A percentile compares a stretch with the other conserved stretches of the same genome.
These are phyloP conservation scores for Scenedesmus sp. DNA, from an alignment of 163 green algal species.

Conservation along the genomic window DNA sequence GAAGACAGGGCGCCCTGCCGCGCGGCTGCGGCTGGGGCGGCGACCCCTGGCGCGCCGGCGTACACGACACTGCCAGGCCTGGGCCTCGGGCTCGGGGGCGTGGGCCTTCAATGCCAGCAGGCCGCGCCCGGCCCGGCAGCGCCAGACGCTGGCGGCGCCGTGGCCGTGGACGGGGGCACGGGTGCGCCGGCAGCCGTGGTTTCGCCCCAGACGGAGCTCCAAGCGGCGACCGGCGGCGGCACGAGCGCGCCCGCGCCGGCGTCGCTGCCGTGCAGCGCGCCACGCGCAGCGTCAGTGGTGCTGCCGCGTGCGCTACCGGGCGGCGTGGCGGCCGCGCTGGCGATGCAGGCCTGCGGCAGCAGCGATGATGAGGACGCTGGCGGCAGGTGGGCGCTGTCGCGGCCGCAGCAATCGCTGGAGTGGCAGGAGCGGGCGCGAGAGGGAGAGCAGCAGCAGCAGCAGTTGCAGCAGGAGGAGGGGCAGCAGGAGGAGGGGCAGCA, in stretches of 20 bases:
- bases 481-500: background rate
- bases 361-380: slow-evolving; percentile 23
- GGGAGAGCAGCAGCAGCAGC: background rate
- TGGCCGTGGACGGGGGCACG: background rate
- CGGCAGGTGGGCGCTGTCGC: background rate
- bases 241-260: background rate
- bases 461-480: background rate
- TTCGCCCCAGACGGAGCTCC: background rate
- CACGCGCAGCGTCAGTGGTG: background rate
- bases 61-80: too few species aligned
- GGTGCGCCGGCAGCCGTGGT: background rate
- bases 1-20: too few species aligned
- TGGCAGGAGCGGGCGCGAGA: background rate
- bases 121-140: too few species aligned
- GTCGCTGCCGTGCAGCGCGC: background rate
- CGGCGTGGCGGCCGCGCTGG: slow-evolving; percentile 4
- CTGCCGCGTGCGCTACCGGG: background rate
- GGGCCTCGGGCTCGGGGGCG: too few species aligned
- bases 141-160: too few species aligned
- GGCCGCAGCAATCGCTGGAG: background rate
- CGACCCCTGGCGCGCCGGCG: too few species aligned
- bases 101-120: too few species aligned
- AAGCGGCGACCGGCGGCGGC: background rate
- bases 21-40: too few species aligned
- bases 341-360: slow-evolving; percentile 28